Conservation (phyloP, 2,329 filamentous ascomycete genomes). For the Pyrenochaeta sp. region DNA sequence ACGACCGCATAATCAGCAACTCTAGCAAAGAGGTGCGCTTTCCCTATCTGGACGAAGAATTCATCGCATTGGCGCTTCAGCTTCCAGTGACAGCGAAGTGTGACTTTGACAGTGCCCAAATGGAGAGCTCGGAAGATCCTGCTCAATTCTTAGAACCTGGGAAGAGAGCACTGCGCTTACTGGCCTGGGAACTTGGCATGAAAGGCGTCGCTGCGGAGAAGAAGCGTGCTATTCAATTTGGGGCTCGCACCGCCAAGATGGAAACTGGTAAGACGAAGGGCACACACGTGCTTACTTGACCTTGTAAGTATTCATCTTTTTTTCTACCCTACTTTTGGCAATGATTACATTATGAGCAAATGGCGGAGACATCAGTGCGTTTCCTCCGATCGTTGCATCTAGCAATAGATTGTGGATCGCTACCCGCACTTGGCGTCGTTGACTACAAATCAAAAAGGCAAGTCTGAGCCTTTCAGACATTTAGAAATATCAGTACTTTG, state of each 20-base stretch:
- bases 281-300: conserved; percentile 53
- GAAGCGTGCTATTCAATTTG: conserved; percentile 79
- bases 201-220: conserved; percentile 78
- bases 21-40: conserved; percentile 91
- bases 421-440: conserved; percentile 32
- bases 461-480: conserved; percentile 38
- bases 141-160: conserved; percentile 70
- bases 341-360: conserved; percentile 44
- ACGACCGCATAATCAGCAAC: conserved; percentile 88
- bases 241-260: conserved; percentile 54
- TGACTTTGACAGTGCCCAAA: conserved; percentile 69
- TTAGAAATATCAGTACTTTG: background rate
- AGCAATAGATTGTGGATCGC: conserved; percentile 2
- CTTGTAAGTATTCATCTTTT: conserved; percentile 26
- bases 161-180: conserved; percentile 80
- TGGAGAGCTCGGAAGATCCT: conserved; percentile 28
- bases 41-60: conserved; percentile 86
- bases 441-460: conserved; percentile 40
- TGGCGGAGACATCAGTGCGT: conserved; percentile 32
- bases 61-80: conserved; percentile 82
- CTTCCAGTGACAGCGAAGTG: conserved; percentile 85
- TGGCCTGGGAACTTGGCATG: conserved; percentile 80
- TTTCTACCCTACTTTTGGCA: conserved; percentile 17
- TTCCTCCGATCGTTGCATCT: conserved; percentile 20
- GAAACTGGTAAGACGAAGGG: conserved; percentile 59